Percentiles rank a stretch among this genome's conserved stretches.
Conservation (phyloP, 163 green algal genomes). For the Scenedesmus sp. region DNA sequence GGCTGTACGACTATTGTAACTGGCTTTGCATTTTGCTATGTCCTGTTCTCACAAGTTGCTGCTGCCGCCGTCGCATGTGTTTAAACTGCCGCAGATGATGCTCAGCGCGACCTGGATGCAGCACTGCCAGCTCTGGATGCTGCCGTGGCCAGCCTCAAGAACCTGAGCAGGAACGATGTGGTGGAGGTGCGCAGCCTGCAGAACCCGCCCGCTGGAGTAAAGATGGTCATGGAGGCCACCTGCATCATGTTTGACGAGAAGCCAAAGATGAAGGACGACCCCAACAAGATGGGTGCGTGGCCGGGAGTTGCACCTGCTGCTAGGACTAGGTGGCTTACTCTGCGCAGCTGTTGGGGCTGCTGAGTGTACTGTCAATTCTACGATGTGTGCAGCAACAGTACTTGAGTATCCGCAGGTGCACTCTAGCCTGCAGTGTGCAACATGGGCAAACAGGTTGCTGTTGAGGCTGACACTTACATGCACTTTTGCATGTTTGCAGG, state of each 20-base stretch:
- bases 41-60: neutral
- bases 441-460: neutral
- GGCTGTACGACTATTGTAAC: neutral
- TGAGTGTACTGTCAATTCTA: neutral
- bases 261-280: slow-evolving; percentile 85
- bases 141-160: slow-evolving; percentile 82
- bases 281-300: slow-evolving; percentile 69
- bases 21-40: neutral
- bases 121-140: slow-evolving; percentile 85
- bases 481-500: slow-evolving; percentile 58
- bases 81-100: slow-evolving; percentile 46
- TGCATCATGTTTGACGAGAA: slow-evolving; percentile 94
- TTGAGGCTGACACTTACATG: neutral
- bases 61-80: neutral
- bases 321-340: too few relatives aligned
- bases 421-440: neutral
- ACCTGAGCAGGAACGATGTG: slow-evolving; percentile 78
- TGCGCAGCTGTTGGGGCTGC: neutral
- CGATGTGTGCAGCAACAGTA: neutral
- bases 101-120: slow-evolving; percentile 81
- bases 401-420: neutral
- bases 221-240: slow-evolving; percentile 87
- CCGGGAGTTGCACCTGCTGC: neutral
- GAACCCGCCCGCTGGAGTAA: slow-evolving; percentile 83
- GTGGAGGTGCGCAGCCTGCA: slow-evolving; percentile 81